Conservation (phyloP, 1,139 yeast species). For the Blastobotrys proliferans region DNA sequence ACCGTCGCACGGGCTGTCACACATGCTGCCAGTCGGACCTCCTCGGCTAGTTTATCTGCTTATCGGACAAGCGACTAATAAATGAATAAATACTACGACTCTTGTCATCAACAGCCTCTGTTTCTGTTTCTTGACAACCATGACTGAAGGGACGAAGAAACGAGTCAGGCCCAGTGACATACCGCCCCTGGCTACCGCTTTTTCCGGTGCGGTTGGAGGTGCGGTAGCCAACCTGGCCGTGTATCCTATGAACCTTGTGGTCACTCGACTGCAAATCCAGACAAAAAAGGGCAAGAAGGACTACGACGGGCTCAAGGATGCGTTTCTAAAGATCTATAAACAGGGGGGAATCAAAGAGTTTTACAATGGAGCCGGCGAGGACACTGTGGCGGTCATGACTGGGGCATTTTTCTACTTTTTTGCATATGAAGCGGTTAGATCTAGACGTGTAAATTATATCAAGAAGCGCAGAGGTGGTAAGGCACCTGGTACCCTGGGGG, state of each 20-base stretch:
- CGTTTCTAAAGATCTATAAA: constrained; percentile 49
- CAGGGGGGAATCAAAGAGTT: constrained; percentile 53
- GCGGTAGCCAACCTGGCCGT: constrained; percentile 68
- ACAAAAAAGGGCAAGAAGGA: constrained; percentile 18
- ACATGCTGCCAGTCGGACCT: too few species aligned
- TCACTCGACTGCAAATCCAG: constrained; percentile 72
- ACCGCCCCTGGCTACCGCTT: constrained; percentile 53
- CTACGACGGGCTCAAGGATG: constrained; percentile 57
- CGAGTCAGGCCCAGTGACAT: constrained; percentile 27
- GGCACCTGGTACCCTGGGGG: constrained; percentile 74
- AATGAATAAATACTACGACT: too few species aligned
- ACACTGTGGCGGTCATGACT: constrained; percentile 31
- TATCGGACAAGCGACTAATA: too few species aligned
- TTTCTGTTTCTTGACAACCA: neutral
- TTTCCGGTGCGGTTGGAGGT: constrained; percentile 78
- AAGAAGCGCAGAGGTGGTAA: constrained; percentile 74
- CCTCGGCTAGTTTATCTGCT: too few species aligned
- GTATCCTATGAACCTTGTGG: constrained; percentile 69
- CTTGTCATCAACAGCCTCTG: neutral
- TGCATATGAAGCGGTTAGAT: constrained; percentile 81
- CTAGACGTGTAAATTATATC: constrained; percentile 74
- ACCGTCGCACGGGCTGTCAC: too few species aligned
- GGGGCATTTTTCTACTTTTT: constrained; percentile 49
- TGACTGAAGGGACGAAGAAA: constrained; percentile 2
- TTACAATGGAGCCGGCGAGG: constrained; percentile 60